phyloP scores from a whole-genome alignment of 345 rosid species.

The Corymbia maculata region DNA sequence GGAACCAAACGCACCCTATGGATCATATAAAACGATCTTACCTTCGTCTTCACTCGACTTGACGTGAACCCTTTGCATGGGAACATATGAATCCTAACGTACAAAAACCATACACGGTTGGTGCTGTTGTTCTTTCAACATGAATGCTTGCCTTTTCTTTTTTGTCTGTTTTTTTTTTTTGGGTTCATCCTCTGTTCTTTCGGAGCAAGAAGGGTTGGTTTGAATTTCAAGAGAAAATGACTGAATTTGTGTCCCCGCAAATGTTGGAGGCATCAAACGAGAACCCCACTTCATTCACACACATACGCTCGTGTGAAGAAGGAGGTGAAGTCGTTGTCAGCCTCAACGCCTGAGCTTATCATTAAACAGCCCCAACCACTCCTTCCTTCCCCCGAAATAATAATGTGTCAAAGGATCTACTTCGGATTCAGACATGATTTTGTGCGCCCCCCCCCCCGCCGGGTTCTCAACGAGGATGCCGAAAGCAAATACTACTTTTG shows the following conservation, averaged over 20 bases:
- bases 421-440: neutral
- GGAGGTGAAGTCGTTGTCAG: neutral
- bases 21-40: rapidly evolving
- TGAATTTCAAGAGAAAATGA: neutral
- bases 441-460: neutral
- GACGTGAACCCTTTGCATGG: neutral
- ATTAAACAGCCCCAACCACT: neutral
- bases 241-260: neutral
- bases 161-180: neutral
- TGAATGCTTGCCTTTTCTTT: neutral
- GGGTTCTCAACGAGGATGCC: neutral
- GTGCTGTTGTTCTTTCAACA: neutral
- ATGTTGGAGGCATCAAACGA: no score
- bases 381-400: neutral
- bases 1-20: no score
- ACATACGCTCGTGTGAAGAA: neutral
- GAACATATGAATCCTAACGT: neutral
- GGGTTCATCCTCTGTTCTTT: neutral
- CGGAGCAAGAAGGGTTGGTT: neutral
- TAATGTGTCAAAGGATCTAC: neutral
- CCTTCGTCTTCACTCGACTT: neutral
- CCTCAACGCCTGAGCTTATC: neutral
- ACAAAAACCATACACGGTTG: neutral
- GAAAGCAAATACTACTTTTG: neutral
- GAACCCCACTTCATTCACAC: neutral